Evolutionary conservation across 139 green algal species (phyloP).

Genomic region (Chlamydomonas sphaeroides): DNA sequence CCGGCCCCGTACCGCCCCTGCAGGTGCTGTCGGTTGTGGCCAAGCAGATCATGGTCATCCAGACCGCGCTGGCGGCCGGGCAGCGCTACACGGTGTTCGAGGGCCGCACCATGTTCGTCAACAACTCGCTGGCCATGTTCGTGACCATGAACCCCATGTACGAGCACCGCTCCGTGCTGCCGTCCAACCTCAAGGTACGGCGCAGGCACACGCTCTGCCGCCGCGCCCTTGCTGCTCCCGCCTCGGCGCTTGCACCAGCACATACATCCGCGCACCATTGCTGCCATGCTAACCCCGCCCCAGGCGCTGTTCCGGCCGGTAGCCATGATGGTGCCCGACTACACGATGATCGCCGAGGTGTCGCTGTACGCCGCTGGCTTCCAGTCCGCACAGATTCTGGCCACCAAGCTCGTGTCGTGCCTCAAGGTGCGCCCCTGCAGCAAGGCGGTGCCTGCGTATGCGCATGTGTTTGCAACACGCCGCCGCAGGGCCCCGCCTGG

Average conservation of each 20-base stretch:
- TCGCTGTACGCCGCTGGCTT: conserved; percentile 67
- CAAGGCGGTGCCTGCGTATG: no score
- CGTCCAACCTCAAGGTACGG: conserved; percentile 50
- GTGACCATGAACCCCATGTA: conserved; percentile 62
- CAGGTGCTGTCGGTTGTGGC: conserved; percentile 74
- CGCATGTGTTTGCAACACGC: no score
- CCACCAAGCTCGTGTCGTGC: conserved; percentile 61
- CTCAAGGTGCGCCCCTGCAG: conserved; percentile 40
- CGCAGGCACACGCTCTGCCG: no score
- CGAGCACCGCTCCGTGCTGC: conserved; percentile 47
- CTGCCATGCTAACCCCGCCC: neutral
- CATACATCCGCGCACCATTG: neutral
- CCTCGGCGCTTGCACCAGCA: no score
- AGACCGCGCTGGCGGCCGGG: conserved; percentile 44
- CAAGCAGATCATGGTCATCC: conserved; percentile 55
- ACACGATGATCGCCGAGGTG: conserved; percentile 62
- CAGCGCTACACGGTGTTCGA: conserved; percentile 50
- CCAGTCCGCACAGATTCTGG: conserved; percentile 48
- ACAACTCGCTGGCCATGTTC: conserved; percentile 50
- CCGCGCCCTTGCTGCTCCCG: no score
- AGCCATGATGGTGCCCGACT: conserved; percentile 68
- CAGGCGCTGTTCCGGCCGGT: conserved; percentile 50
- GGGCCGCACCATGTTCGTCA: conserved; percentile 49
- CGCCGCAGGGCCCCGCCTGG: no score
- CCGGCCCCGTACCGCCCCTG: no score